phyloP scores from a whole-genome alignment of 768 basidiomycete species.

The Russula ochroleuca region DNA sequence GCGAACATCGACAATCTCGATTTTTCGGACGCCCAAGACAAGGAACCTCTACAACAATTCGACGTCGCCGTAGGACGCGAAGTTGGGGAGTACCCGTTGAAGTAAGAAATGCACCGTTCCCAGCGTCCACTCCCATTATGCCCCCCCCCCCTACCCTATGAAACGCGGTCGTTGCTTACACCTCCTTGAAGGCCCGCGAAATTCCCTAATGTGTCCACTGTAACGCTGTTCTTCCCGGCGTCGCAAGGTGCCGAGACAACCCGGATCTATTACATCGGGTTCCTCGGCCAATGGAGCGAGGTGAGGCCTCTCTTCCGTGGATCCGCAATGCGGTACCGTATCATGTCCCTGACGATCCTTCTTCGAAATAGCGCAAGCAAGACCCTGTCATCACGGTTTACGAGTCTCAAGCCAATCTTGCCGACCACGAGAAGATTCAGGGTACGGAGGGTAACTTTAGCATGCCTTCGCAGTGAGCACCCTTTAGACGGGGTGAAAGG shows the following conservation, averaged over 20 bases:
- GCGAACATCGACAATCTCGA: constrained; percentile 75
- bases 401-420: constrained; percentile 80
- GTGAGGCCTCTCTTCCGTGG: constrained; percentile 37
- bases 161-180: neutral
- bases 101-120: constrained; percentile 43
- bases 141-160: neutral
- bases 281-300: constrained; percentile 78
- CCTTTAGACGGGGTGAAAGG: too few relatives aligned
- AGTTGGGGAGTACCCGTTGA: constrained; percentile 80
- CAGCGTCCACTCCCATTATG: neutral
- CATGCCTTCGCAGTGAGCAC: constrained; percentile 39
- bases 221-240: constrained; percentile 80
- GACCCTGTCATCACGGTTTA: constrained; percentile 83
- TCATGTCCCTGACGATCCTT: neutral
- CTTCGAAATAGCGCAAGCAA: constrained; percentile 54
- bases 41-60: constrained; percentile 66
- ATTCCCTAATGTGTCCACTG: constrained; percentile 73
- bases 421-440: constrained; percentile 83
- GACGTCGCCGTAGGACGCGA: constrained; percentile 65
- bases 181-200: constrained; percentile 61
- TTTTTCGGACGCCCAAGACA: constrained; percentile 67
- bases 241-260: constrained; percentile 76
- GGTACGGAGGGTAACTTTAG: constrained; percentile 64
- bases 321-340: neutral
- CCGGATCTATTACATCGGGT: constrained; percentile 78